These are phyloP conservation scores for Seminavis robusta DNA, from an alignment of 108 stramenopile species.

Conservation along the genomic window DNA sequence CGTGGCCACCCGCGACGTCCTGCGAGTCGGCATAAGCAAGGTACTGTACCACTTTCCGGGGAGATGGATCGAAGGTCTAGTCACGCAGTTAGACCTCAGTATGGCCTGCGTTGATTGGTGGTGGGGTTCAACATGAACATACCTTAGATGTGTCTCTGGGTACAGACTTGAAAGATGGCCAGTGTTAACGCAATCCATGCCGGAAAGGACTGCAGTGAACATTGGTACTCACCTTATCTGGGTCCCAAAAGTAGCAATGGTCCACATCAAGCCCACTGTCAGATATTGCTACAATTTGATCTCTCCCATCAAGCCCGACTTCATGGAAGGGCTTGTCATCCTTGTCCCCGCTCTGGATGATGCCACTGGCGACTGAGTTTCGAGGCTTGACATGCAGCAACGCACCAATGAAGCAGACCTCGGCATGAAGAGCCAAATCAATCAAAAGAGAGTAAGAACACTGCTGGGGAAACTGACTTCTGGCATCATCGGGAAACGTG, in stretches of 20 bases:
- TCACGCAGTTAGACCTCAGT: too few species aligned
- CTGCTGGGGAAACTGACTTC: too few species aligned
- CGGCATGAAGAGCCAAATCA: background rate
- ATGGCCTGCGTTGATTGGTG: background rate
- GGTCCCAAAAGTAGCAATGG: slow-evolving; percentile 44
- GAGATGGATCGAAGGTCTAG: background rate
- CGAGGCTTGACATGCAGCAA: background rate
- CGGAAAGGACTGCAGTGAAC: background rate
- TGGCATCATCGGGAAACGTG: too few species aligned
- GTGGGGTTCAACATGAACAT: background rate
- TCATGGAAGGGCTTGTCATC: slow-evolving; percentile 27
- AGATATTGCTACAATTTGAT: slow-evolving; percentile 28
- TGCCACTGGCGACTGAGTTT: slow-evolving; percentile 1
- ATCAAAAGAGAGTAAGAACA: too few species aligned
- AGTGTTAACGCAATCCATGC: background rate
- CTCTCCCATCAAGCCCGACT: slow-evolving; percentile 28
- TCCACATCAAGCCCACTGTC: slow-evolving; percentile 41
- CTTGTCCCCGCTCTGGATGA: slow-evolving; percentile 25
- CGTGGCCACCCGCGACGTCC: slow-evolving; percentile 40
- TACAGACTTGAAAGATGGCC: background rate
- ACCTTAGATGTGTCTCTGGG: too few species aligned
- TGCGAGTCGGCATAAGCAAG: slow-evolving; percentile 23
- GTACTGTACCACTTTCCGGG: slow-evolving; percentile 44
- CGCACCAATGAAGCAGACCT: slow-evolving; percentile 2
- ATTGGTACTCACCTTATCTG: background rate